These are phyloP conservation scores for Xerocomellus dryophilus DNA, from an alignment of 768 basidiomycete genomes.

Conservation along the genomic window DNA sequence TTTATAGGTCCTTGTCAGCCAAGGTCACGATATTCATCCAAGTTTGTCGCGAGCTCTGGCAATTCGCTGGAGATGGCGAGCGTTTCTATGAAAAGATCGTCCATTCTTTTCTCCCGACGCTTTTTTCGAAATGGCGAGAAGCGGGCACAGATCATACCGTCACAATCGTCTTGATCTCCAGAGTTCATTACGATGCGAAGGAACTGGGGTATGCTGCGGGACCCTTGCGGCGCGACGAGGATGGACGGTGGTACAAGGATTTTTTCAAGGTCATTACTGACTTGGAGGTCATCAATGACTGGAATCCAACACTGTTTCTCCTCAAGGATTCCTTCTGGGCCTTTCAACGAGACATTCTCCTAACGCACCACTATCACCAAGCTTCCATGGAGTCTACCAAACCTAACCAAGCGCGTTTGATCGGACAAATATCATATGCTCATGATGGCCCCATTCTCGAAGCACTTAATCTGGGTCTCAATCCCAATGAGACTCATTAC, in stretches of 20 bases:
- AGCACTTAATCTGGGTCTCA: slow-evolving; percentile 88
- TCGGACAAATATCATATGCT: slow-evolving; percentile 79
- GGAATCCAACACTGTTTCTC: slow-evolving; percentile 81
- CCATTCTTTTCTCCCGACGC: slow-evolving; percentile 89
- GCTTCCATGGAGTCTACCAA: slow-evolving; percentile 49
- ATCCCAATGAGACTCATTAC: slow-evolving; percentile 91
- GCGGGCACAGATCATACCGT: slow-evolving; percentile 88
- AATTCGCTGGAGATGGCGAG: slow-evolving; percentile 95
- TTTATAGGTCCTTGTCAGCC: slow-evolving; percentile 88
- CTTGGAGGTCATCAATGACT: slow-evolving; percentile 81
- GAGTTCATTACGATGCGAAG: slow-evolving; percentile 81
- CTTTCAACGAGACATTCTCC: slow-evolving; percentile 86
- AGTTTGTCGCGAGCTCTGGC: slow-evolving; percentile 94
- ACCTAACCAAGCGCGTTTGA: slow-evolving; percentile 56
- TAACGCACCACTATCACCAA: slow-evolving; percentile 86
- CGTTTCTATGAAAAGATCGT: slow-evolving; percentile 97
- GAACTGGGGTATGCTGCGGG: slow-evolving; percentile 83
- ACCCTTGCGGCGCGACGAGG: slow-evolving; percentile 71
- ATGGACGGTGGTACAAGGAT: slow-evolving; percentile 86
- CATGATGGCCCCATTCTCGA: slow-evolving; percentile 96
- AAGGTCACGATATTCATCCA: slow-evolving; percentile 94
- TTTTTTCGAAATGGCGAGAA: slow-evolving; percentile 83
- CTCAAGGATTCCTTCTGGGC: slow-evolving; percentile 89
- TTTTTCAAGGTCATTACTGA: slow-evolving; percentile 96
- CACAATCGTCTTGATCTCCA: slow-evolving; percentile 90